These are phyloP conservation scores for Pseudocercospora crystallina DNA, from an alignment of 2,329 filamentous ascomycete species.

Conservation along the genomic window DNA sequence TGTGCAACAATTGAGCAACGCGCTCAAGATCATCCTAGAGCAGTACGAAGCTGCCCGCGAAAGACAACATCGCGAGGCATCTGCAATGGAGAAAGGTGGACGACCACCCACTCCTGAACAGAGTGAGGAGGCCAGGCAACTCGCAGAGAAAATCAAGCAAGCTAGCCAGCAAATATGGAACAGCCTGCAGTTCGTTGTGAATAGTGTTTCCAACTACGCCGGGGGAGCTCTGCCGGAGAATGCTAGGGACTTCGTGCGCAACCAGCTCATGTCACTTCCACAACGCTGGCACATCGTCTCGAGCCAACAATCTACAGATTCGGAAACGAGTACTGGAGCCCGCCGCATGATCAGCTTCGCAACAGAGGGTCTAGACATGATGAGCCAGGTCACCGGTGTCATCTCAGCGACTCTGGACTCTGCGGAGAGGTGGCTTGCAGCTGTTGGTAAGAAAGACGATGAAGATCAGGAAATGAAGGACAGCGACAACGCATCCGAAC, in stretches of 20 bases:
- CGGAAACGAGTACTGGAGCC: slow-evolving; percentile 57
- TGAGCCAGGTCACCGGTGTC: slow-evolving; percentile 83
- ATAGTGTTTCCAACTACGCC: slow-evolving; percentile 83
- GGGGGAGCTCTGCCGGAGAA: slow-evolving; percentile 91
- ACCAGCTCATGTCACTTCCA: slow-evolving; percentile 80
- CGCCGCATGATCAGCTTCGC: slow-evolving; percentile 82
- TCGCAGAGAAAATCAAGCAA: slow-evolving; percentile 75
- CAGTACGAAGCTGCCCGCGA: slow-evolving; percentile 66
- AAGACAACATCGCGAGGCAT: slow-evolving; percentile 52
- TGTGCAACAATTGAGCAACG: slow-evolving; percentile 71
- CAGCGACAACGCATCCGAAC: no score
- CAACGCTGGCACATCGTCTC: slow-evolving; percentile 76
- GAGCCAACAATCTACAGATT: slow-evolving; percentile 30
- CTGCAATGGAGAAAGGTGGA: slow-evolving; percentile 33
- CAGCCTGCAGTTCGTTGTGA: slow-evolving; percentile 72
- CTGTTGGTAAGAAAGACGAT: slow-evolving; percentile 26
- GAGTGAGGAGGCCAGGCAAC: slow-evolving; percentile 51
- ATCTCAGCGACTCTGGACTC: slow-evolving; percentile 86
- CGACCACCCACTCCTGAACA: slow-evolving; percentile 35
- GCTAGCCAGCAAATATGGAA: slow-evolving; percentile 51
- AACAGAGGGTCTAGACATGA: slow-evolving; percentile 89
- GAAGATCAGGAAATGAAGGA: slow-evolving; percentile 13
- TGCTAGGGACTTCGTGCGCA: slow-evolving; percentile 76
- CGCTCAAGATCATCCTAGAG: slow-evolving; percentile 72
- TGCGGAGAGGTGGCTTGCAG: slow-evolving; percentile 86